These are phyloP conservation scores for Coffea humblotiana DNA, from an alignment of 305 asterid species.

Conservation along the genomic window DNA sequence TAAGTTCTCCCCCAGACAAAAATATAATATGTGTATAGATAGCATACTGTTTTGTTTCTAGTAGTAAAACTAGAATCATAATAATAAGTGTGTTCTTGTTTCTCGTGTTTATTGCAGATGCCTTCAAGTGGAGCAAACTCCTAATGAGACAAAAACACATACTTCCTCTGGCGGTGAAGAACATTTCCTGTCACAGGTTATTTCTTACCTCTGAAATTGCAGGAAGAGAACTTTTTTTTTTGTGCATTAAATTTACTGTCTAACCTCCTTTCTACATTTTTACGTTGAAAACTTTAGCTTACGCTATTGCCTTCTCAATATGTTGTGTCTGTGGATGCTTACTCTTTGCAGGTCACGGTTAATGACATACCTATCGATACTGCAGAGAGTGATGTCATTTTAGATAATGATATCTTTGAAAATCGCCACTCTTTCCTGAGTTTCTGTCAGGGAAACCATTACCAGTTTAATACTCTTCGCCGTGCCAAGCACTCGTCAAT, in stretches of 20 bases:
- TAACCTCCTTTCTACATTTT: not conserved
- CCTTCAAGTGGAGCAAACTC: slow-evolving; percentile 25
- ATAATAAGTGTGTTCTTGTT: slow-evolving; percentile 8
- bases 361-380: slow-evolving; percentile 44
- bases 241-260: not conserved
- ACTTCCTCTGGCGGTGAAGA: slow-evolving; percentile 45
- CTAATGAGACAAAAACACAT: slow-evolving; percentile 36
- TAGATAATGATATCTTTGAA: slow-evolving; percentile 53
- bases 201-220: slow-evolving; percentile 19
- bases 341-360: slow-evolving; percentile 39
- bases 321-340: slow-evolving; percentile 2
- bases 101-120: slow-evolving; percentile 47
- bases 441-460: slow-evolving; percentile 59
- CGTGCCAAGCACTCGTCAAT: slow-evolving; percentile 81
- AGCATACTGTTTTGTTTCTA: too few relatives aligned
- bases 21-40: not conserved
- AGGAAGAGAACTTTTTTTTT: slow-evolving; percentile 4
- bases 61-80: not conserved
- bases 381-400: slow-evolving; percentile 41
- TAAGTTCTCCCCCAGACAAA: too few relatives aligned
- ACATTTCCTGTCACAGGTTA: slow-evolving; percentile 53
- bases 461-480: slow-evolving; percentile 64
- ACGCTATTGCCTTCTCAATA: not conserved
- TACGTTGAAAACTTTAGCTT: not conserved
- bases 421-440: slow-evolving; percentile 56